Evolutionary conservation across 2,329 filamentous ascomycete species (phyloP).

Genomic region (Pyrenophora teres): DNA sequence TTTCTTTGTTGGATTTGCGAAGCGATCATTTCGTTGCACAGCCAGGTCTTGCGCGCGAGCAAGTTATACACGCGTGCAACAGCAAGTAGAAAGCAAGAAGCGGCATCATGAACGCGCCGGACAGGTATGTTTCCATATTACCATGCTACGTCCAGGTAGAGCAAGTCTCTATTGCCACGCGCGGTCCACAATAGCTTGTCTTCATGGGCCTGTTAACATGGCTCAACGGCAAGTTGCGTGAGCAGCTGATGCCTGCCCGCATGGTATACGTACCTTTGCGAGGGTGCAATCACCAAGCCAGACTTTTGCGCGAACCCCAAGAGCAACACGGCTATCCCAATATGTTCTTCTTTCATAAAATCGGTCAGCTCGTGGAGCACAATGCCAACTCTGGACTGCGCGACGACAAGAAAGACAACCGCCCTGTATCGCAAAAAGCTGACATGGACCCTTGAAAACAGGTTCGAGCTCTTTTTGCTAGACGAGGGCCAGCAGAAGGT

Average conservation of each 20-base stretch:
- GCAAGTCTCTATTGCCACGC: slow-evolving; percentile 8
- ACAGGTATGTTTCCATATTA: slow-evolving; percentile 35
- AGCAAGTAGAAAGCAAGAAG: slow-evolving; percentile 5
- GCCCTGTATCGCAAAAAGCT: slow-evolving; percentile 17
- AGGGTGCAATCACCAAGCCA: background rate
- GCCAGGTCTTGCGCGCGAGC: slow-evolving; percentile 1
- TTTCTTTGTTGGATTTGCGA: background rate
- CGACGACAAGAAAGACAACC: slow-evolving; percentile 12
- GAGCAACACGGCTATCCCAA: background rate
- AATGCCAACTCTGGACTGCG: slow-evolving; percentile 12
- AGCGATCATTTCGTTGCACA: background rate
- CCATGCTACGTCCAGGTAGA: background rate
- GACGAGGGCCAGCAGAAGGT: slow-evolving; percentile 91
- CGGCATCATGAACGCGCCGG: slow-evolving; percentile 46
- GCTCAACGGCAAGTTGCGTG: slow-evolving; percentile 7
- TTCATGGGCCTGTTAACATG: background rate
- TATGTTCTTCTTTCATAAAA: slow-evolving; percentile 9
- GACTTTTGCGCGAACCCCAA: background rate
- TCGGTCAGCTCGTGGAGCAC: slow-evolving; percentile 19
- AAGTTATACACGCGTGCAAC: slow-evolving; percentile 1
- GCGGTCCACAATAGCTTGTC: slow-evolving; percentile 1
- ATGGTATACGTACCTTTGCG: background rate
- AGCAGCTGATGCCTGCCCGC: background rate
- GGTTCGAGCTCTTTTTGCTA: slow-evolving; percentile 93
- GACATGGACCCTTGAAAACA: slow-evolving; percentile 48